Evolutionary conservation across 176 grass and related monocot genomes (phyloP).

Genomic region (Phoenix dactylifera): DNA sequence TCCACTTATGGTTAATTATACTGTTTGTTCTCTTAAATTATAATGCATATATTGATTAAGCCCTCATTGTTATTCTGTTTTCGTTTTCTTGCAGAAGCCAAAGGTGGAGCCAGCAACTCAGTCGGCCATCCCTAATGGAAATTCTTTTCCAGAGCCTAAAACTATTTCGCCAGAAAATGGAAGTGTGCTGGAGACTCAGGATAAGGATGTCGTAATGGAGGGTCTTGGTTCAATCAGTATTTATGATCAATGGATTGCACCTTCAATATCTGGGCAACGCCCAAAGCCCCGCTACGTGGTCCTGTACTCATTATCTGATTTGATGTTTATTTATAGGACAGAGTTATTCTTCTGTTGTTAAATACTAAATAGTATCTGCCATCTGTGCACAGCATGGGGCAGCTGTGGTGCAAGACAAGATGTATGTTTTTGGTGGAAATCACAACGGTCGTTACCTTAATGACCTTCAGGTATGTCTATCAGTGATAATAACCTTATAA

Average conservation of each 20-base stretch:
- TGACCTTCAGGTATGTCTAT: conserved; percentile 73
- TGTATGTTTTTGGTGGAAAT: conserved; percentile 97
- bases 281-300: conserved; percentile 93
- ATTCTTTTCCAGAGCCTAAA: conserved; percentile 63
- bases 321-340: conserved; percentile 10
- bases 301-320: conserved; percentile 7
- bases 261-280: conserved; percentile 48
- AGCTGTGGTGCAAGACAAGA: conserved; percentile 75
- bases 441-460: conserved; percentile 97
- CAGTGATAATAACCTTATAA: no score
- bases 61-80: no score
- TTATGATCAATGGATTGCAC: conserved; percentile 74
- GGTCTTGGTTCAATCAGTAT: conserved; percentile 63
- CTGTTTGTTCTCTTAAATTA: no score
- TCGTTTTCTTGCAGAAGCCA: conserved; percentile 34
- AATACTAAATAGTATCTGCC: conserved; percentile 25
- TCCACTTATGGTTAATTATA: no score
- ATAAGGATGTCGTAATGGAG: conserved; percentile 90
- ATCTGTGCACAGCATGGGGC: conserved; percentile 80
- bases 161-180: conserved; percentile 73
- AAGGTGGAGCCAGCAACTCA: conserved; percentile 34
- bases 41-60: no score
- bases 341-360: conserved; percentile 9
- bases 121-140: conserved; percentile 53
- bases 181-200: conserved; percentile 55